Evolutionary conservation across 1,139 yeast species (phyloP).

Genomic region (Pichia sp.): DNA sequence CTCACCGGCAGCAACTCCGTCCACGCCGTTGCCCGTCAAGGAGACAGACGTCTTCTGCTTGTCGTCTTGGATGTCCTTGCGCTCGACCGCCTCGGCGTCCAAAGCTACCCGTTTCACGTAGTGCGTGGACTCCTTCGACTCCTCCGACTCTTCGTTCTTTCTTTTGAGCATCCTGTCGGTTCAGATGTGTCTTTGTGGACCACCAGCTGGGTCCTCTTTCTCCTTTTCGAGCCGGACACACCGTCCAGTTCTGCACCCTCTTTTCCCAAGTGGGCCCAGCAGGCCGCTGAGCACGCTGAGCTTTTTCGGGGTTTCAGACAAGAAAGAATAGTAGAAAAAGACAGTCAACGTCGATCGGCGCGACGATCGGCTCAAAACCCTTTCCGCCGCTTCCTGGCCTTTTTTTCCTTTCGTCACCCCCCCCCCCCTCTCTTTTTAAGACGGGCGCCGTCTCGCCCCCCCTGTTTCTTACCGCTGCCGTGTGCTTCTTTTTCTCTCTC

Average conservation of each 20-base stretch:
- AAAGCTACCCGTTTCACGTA: slow-evolving; percentile 62
- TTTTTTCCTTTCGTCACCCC: not conserved
- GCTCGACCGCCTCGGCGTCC: slow-evolving; percentile 48
- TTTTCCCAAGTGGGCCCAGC: not conserved
- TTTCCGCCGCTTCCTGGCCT: not conserved
- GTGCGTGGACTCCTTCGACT: slow-evolving; percentile 24
- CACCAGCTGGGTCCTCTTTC: not conserved
- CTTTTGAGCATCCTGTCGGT: slow-evolving; percentile 48
- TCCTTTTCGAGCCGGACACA: not conserved
- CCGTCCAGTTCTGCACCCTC: not conserved
- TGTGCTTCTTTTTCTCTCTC: not conserved
- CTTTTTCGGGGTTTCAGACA: not conserved
- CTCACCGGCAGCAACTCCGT: slow-evolving; percentile 1
- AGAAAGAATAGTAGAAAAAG: too few relatives aligned
- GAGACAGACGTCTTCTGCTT: slow-evolving; percentile 44
- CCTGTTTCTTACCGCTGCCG: not conserved
- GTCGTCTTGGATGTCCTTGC: slow-evolving; percentile 34
- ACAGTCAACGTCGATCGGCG: not conserved
- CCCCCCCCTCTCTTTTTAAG: not conserved
- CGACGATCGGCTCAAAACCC: too few relatives aligned
- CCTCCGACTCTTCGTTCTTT: slow-evolving; percentile 56
- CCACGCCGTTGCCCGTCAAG: not conserved
- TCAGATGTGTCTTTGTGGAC: not conserved
- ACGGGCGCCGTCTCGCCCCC: not conserved
- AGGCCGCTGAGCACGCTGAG: not conserved